Conservation (phyloP, 495 filamentous ascomycete species). For the Sporormia fimetaria region DNA sequence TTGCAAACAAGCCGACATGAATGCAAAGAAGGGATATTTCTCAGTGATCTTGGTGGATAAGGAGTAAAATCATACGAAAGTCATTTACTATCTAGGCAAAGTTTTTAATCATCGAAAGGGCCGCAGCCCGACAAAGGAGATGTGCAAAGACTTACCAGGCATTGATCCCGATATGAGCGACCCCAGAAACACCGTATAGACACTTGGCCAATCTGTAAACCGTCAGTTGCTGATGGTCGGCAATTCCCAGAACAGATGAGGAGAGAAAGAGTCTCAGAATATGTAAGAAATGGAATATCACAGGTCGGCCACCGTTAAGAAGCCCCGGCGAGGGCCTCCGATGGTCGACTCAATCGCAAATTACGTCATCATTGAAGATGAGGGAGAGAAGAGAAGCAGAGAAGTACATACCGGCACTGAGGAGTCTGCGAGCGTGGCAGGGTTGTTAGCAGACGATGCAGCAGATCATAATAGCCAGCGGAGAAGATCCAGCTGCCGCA, state of each 20-base stretch:
- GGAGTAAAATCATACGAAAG: conserved; percentile 51
- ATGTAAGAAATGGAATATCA: conserved; percentile 97
- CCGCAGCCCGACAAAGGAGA: conserved; percentile 2
- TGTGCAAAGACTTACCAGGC: too few species aligned
- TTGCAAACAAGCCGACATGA: too few species aligned
- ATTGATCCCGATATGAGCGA: too few species aligned
- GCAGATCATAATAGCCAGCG: too few species aligned
- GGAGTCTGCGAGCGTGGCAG: too few species aligned
- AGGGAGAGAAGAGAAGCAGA: conserved; percentile 10
- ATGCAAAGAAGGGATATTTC: conserved; percentile 32
- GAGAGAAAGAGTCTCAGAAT: conserved; percentile 73
- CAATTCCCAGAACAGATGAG: too few species aligned
- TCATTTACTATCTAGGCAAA: conserved; percentile 79
- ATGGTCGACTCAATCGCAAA: conserved; percentile 85
- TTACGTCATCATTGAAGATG: conserved; percentile 73
- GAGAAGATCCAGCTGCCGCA: too few species aligned
- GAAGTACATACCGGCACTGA: conserved; percentile 17
- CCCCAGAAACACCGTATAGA: too few species aligned
- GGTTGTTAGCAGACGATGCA: too few species aligned
- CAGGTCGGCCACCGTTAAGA: conserved; percentile 55
- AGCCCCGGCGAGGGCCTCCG: conserved; percentile 78
- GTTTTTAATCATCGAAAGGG: conserved; percentile 61
- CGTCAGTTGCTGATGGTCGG: too few species aligned
- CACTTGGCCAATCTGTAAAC: too few species aligned
- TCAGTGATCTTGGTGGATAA: conserved; percentile 82